Base-by-base conservation (phyloP, 164 flowering plant genomes). In the Echeveria elegans region DNA sequence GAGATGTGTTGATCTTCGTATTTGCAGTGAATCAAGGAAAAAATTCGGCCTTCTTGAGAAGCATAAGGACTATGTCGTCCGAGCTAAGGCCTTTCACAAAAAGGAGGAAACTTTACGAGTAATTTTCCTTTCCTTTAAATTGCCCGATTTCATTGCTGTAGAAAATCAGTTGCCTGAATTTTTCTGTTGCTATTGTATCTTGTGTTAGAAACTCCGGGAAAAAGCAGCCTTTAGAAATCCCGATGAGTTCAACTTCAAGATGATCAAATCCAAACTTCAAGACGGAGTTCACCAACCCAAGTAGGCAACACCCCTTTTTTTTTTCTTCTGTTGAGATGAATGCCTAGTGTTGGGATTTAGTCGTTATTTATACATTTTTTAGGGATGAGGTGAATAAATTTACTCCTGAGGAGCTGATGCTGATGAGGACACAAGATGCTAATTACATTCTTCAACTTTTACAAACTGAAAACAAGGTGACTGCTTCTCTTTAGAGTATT, bases 371-470 rank as follows among this genome's bases (percentile, higher is more conserved):
- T n/a, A n/a, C n/a, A n/a, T n/a, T n/a, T 50, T 69, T 5, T 64
- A 92, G 96, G 89, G 81, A 80, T 68, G 68, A 82, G 61, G 88
- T 87, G 14, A 84, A 85, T 69, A 85, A 88, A 61, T 88, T 83
- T 73, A 78, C 85, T 58, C 72, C 67, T 9, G 98, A 90, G 61
- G 92, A 90, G 64, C 88, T 88, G 70, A 76, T 83, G 89, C 66
- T 88, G 74, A 92, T 92, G 98, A 92, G 87, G 79, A 87, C 96
- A 26, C 96, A 90, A 77, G 96, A 92, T 71, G 81, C 82, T 6
- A 96, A 90, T 53, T 90, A 90, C 66, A 67, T 92, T 66, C 79
- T 82, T 60, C 98, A 92, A 79, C 87, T 85, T 72, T 16, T 83
- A 71, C 98, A 87, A 70, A 76, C 81, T 70, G 98, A 89, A 58